Evolutionary conservation across 371 early-diverging fungal genomes (phyloP).

Genomic region (Apophysomyces variabilis): DNA sequence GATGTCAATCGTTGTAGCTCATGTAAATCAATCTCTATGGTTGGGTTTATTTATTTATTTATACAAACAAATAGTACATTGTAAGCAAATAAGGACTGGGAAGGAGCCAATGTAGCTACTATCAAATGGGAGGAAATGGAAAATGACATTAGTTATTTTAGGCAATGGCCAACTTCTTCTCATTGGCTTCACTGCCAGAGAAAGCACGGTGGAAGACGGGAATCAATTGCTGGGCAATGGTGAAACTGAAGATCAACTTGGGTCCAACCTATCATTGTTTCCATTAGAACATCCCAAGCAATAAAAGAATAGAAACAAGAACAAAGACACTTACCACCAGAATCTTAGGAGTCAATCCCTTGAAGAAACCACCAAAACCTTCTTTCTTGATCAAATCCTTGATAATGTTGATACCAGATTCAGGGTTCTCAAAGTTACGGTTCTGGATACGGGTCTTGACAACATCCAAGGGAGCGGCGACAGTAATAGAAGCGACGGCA

Average conservation of each 20-base stretch:
- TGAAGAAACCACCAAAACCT: slow-evolving; percentile 95
- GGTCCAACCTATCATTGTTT: slow-evolving; percentile 76
- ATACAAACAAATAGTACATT: slow-evolving; percentile 13
- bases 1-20: slow-evolving; percentile 1
- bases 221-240: slow-evolving; percentile 94
- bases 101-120: neutral
- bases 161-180: slow-evolving; percentile 14
- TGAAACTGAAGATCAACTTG: slow-evolving; percentile 97
- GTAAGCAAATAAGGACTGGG: slow-evolving; percentile 8
- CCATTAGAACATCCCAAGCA: neutral
- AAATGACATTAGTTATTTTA: neutral
- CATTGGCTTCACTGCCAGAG: slow-evolving; percentile 19
- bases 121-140: neutral
- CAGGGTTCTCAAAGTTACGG: slow-evolving; percentile 86
- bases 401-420: slow-evolving; percentile 87
- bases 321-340: slow-evolving; percentile 60
- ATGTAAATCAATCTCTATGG: neutral
- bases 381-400: slow-evolving; percentile 89
- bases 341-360: slow-evolving; percentile 97
- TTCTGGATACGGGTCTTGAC: slow-evolving; percentile 99
- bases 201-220: slow-evolving; percentile 72
- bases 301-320: slow-evolving; percentile 18
- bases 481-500: slow-evolving; percentile 92
- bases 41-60: neutral
- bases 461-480: slow-evolving; percentile 96